Conservation (phyloP, 495 filamentous ascomycete genomes). For the Neurospora sp. region DNA sequence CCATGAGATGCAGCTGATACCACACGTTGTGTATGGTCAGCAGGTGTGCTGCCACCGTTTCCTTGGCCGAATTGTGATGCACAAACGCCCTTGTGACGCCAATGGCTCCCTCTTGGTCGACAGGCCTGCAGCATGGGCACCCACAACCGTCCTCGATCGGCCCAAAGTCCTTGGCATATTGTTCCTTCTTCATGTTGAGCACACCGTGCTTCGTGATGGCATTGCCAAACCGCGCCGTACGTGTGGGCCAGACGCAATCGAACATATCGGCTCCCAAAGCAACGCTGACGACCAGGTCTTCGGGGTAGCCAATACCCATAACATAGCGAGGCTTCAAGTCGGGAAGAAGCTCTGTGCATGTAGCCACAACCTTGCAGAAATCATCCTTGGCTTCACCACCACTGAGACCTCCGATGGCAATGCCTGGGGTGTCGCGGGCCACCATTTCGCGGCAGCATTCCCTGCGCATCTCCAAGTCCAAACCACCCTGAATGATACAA, state of each 20-base stretch:
- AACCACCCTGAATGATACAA: conserved; percentile 93
- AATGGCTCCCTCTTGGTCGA: conserved; percentile 53
- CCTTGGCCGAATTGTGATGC: conserved; percentile 84
- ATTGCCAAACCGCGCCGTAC: conserved; percentile 92
- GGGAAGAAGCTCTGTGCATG: conserved; percentile 76
- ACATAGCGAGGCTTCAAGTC: conserved; percentile 92
- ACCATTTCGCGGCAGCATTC: conserved; percentile 89
- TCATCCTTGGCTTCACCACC: conserved; percentile 62
- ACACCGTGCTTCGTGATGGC: conserved; percentile 74
- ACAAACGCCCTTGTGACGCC: conserved; percentile 85
- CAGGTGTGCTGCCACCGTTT: conserved; percentile 91
- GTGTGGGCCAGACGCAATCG: conserved; percentile 97
- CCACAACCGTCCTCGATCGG: conserved; percentile 75
- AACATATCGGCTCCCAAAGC: conserved; percentile 98
- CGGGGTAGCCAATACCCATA: conserved; percentile 96
- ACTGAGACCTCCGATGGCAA: conserved; percentile 89
- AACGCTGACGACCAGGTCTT: conserved; percentile 84
- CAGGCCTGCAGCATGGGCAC: conserved; percentile 65
- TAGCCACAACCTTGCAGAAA: conserved; percentile 58
- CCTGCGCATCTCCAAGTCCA: conserved; percentile 80
- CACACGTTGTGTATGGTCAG: conserved; percentile 93
- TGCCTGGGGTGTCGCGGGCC: conserved; percentile 80
- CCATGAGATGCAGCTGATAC: conserved; percentile 79
- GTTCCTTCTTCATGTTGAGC: conserved; percentile 71
- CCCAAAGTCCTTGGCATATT: conserved; percentile 66